phyloP scores from a whole-genome alignment of 495 filamentous ascomycete species.

The Hypoxylon trugodes region DNA sequence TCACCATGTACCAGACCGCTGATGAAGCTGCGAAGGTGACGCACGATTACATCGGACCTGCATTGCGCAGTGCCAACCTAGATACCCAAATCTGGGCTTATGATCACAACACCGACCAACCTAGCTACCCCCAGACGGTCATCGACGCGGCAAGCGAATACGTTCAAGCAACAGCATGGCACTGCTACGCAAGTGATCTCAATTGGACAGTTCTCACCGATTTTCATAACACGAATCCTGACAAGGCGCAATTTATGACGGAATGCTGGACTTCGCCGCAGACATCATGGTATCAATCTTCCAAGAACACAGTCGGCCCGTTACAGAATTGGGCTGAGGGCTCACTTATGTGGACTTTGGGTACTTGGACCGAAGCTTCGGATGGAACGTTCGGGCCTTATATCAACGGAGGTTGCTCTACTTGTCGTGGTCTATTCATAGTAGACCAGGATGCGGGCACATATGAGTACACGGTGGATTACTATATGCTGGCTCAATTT shows the following conservation, averaged over 20 bases:
- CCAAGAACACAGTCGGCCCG: constrained; percentile 63
- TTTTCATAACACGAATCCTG: constrained; percentile 58
- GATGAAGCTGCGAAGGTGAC: constrained; percentile 59
- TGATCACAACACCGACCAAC: constrained; percentile 63
- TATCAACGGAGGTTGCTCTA: constrained; percentile 58
- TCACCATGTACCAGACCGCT: constrained; percentile 62
- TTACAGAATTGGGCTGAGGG: constrained; percentile 66
- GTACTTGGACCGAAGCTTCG: constrained; percentile 63
- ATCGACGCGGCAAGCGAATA: constrained; percentile 53
- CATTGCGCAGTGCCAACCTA: constrained; percentile 52
- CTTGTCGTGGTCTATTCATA: constrained; percentile 60
- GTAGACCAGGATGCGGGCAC: constrained; percentile 50
- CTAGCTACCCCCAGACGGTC: constrained; percentile 59
- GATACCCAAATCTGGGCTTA: constrained; percentile 62
- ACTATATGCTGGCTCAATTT: constrained; percentile 67
- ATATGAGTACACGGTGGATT: constrained; percentile 58
- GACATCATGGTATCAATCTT: constrained; percentile 59
- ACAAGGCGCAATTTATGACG: constrained; percentile 64
- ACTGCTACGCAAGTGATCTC: constrained; percentile 59
- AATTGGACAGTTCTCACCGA: constrained; percentile 61
- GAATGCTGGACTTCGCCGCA: constrained; percentile 62
- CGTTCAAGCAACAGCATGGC: constrained; percentile 62
- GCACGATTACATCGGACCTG: constrained; percentile 59
- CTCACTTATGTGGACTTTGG: constrained; percentile 63
- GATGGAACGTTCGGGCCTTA: constrained; percentile 61